phyloP scores from a whole-genome alignment of 2,329 filamentous ascomycete species.

The Nemania diffusa region DNA sequence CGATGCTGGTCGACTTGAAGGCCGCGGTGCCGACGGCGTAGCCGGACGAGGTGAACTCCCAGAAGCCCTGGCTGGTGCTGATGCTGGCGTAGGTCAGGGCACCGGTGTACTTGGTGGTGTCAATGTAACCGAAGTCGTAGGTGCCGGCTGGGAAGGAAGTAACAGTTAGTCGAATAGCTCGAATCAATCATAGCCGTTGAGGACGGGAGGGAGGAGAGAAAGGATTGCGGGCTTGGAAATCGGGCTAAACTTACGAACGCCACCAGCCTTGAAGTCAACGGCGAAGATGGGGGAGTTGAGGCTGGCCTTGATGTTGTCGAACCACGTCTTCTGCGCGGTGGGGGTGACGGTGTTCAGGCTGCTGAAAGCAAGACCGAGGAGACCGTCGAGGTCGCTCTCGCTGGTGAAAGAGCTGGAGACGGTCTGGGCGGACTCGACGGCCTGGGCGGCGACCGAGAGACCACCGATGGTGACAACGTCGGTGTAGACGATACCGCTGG shows the following conservation, averaged over 20 bases:
- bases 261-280: slow-evolving; percentile 44
- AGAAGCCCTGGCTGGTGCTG: slow-evolving; percentile 47
- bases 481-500: slow-evolving; percentile 48
- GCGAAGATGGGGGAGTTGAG: slow-evolving; percentile 43
- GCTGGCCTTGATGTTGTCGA: slow-evolving; percentile 42
- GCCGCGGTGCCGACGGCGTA: slow-evolving; percentile 44
- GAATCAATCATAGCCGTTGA: no score
- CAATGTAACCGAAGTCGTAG: slow-evolving; percentile 52
- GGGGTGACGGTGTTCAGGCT: slow-evolving; percentile 41
- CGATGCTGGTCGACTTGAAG: slow-evolving; percentile 41
- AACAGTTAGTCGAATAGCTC: not conserved
- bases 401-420: slow-evolving; percentile 41
- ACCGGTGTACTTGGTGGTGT: slow-evolving; percentile 45
- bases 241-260: slow-evolving; percentile 30
- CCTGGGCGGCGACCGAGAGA: slow-evolving; percentile 36
- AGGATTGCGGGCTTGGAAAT: not conserved
- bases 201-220: no score
- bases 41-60: slow-evolving; percentile 47
- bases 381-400: slow-evolving; percentile 41
- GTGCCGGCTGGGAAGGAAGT: slow-evolving; percentile 40
- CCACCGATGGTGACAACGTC: slow-evolving; percentile 40
- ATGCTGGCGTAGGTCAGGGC: slow-evolving; percentile 46
- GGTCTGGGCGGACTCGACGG: slow-evolving; percentile 42
- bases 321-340: slow-evolving; percentile 40
- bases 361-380: slow-evolving; percentile 45